These are phyloP conservation scores for Botrytis fabae DNA, from an alignment of 2,329 filamentous ascomycete species.

Conservation along the genomic window DNA sequence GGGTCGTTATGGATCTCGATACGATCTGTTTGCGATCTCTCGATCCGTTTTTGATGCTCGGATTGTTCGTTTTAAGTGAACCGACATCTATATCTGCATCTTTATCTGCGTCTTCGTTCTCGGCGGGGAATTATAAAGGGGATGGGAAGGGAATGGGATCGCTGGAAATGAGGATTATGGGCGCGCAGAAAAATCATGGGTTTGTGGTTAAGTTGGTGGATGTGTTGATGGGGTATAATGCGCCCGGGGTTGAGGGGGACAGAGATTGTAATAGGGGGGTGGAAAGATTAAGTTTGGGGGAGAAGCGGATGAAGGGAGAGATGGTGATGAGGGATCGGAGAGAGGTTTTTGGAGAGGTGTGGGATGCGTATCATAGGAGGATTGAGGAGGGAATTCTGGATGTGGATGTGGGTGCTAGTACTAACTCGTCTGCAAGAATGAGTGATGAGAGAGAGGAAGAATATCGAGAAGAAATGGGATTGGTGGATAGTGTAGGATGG, in stretches of 20 bases:
- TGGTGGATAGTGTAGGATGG: not conserved
- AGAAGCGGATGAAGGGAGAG: not conserved
- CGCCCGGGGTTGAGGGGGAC: not conserved
- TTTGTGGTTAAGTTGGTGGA: not conserved
- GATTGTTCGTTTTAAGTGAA: not conserved
- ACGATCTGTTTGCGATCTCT: not conserved
- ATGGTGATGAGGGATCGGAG: not conserved
- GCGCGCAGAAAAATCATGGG: not conserved
- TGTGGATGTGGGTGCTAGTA: no score
- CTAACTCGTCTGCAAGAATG: not conserved
- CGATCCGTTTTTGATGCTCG: not conserved
- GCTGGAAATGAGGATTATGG: not conserved
- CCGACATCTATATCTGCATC: not conserved
- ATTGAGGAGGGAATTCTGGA: not conserved
- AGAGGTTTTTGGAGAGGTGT: not conserved
- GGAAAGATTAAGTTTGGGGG: accelerated
- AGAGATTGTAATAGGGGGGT: accelerated
- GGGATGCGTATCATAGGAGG: not conserved
- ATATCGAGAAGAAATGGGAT: not conserved
- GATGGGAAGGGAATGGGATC: not conserved
- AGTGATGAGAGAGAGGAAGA: no score
- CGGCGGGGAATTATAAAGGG: no score
- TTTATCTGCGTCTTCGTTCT: no score
- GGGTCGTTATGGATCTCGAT: not conserved
- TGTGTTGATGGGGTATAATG: not conserved